These are phyloP conservation scores for Pseudoperonospora humuli DNA, from an alignment of 352 stramenopile genomes.

Conservation along the genomic window DNA sequence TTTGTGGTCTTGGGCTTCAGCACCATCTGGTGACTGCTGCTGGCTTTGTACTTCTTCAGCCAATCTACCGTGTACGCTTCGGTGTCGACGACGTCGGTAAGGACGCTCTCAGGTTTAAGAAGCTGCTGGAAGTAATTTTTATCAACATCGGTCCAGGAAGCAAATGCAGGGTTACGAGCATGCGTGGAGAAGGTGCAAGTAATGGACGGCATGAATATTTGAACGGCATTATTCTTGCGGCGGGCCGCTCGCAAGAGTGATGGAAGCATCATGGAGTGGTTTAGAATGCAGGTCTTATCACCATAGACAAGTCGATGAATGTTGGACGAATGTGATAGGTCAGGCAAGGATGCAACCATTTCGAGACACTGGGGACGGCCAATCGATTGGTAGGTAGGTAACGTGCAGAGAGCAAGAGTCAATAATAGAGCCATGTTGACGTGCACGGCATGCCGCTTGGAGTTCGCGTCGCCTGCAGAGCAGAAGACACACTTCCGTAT, in stretches of 20 bases:
- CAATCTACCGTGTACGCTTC: slow-evolving; percentile 72
- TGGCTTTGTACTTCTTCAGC: slow-evolving; percentile 78
- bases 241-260: slow-evolving; percentile 13
- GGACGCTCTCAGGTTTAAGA: slow-evolving; percentile 50
- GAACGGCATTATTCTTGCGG: slow-evolving; percentile 5
- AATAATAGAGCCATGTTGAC: slow-evolving; percentile 46
- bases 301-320: slow-evolving; percentile 16
- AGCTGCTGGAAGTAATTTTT: slow-evolving; percentile 58
- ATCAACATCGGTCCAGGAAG: slow-evolving; percentile 55
- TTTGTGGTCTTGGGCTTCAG: slow-evolving; percentile 83
- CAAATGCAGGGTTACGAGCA: slow-evolving; percentile 34
- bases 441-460: slow-evolving; percentile 71
- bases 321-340: slow-evolving; percentile 11
- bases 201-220: background rate
- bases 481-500: slow-evolving; percentile 91
- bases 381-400: slow-evolving; percentile 16
- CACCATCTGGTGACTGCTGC: slow-evolving; percentile 60
- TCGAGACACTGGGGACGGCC: slow-evolving; percentile 1
- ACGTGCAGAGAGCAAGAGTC: background rate
- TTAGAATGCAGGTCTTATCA: background rate
- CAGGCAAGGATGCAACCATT: background rate
- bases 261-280: slow-evolving; percentile 8
- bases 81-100: slow-evolving; percentile 63
- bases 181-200: slow-evolving; percentile 24
- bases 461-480: slow-evolving; percentile 47